phyloP scores from a whole-genome alignment of 129 eudicot species.

The Heracleum sosnowskyi region DNA sequence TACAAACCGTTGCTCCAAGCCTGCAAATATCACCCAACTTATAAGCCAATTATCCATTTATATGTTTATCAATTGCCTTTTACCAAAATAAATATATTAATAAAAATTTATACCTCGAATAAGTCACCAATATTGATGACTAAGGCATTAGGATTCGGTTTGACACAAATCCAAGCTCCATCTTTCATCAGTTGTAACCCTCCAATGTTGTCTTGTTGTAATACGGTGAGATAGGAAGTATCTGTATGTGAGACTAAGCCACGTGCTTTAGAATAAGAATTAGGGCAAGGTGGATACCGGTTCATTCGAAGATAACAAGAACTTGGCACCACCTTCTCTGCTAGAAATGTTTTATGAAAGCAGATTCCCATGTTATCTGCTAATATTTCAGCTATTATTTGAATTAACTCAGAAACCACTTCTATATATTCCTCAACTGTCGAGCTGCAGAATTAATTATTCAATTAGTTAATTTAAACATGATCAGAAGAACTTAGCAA shows the following conservation, averaged over 20 bases:
- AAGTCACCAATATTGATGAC: slow-evolving; percentile 79
- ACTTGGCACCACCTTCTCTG: slow-evolving; percentile 3
- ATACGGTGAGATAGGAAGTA: slow-evolving; percentile 70
- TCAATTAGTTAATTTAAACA: too few species aligned
- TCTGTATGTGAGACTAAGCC: slow-evolving; percentile 72
- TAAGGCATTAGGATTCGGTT: slow-evolving; percentile 67
- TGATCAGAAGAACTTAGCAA: too few species aligned
- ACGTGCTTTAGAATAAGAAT: neutral
- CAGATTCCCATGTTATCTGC: neutral
- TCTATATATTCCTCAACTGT: slow-evolving; percentile 7
- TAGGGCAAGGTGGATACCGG: slow-evolving; percentile 20
- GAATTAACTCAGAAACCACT: neutral
- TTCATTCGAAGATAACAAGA: slow-evolving; percentile 23
- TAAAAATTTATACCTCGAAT: neutral
- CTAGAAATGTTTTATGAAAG: neutral
- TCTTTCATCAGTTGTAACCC: slow-evolving; percentile 70
- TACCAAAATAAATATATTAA: too few species aligned
- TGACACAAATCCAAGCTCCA: slow-evolving; percentile 70
- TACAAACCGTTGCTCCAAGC: slow-evolving; percentile 90
- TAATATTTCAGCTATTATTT: slow-evolving; percentile 9
- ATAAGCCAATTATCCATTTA: too few species aligned
- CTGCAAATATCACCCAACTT: too few species aligned
- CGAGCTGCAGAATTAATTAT: too few species aligned
- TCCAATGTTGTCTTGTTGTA: slow-evolving; percentile 65
- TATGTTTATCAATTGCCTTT: too few species aligned